Conservation (phyloP, 73 alveolate genomes). For the Uronychia binucleata region DNA sequence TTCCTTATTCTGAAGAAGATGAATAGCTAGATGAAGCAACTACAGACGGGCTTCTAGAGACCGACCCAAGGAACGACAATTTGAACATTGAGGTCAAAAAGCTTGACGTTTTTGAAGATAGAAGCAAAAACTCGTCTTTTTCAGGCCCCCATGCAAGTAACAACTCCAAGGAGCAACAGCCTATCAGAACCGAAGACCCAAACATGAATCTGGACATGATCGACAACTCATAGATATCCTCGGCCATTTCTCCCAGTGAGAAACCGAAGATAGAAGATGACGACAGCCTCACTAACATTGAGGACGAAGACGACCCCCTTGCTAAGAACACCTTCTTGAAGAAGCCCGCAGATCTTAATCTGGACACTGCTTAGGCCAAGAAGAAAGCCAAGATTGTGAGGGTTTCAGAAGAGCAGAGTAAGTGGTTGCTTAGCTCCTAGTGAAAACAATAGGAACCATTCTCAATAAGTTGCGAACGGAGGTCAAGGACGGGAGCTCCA, state of each 20-base stretch:
- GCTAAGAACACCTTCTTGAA: background rate
- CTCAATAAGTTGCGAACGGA: slow-evolving; percentile 8
- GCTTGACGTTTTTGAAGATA: background rate
- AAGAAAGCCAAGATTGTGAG: background rate
- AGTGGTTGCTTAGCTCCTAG: background rate
- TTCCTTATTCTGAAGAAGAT: background rate
- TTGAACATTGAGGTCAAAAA: background rate
- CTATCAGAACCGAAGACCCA: background rate
- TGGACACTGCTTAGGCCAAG: background rate
- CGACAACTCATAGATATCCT: background rate
- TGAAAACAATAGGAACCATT: background rate
- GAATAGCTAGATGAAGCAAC: background rate
- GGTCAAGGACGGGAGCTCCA: slow-evolving; percentile 11
- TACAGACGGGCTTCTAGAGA: background rate
- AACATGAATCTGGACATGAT: background rate
- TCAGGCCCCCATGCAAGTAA: background rate
- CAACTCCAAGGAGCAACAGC: background rate
- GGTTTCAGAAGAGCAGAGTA: background rate
- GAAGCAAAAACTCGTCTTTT: no score
- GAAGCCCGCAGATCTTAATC: background rate
- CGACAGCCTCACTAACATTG: background rate
- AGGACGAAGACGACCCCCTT: background rate
- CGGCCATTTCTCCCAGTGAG: background rate
- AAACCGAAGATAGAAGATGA: background rate
- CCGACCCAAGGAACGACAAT: no score